Percentiles rank a stretch among this genome's conserved stretches.
phyloP scores from a whole-genome alignment of 1,139 yeast species.

The Kodamaea alishanica region DNA sequence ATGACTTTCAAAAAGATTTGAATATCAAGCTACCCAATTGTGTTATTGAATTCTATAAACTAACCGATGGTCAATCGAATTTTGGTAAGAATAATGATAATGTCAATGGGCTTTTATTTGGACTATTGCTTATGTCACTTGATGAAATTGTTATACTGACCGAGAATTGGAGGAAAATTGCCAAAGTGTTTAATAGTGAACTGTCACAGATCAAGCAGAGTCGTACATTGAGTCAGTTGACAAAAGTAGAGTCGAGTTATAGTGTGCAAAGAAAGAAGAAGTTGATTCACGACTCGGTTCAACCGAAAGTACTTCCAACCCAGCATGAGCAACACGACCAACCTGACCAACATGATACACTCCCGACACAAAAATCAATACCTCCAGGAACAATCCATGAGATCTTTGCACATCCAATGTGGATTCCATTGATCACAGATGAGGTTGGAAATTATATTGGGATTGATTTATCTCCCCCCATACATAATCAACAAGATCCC shows the following conservation, averaged over 20 bases:
- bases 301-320: background rate
- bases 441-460: constrained; percentile 88
- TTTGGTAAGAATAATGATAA: constrained; percentile 44
- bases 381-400: constrained; percentile 73
- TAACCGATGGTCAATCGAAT: constrained; percentile 68
- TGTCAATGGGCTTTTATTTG: constrained; percentile 59
- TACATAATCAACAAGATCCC: constrained; percentile 18
- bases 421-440: constrained; percentile 91
- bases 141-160: constrained; percentile 65
- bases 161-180: constrained; percentile 65
- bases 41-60: constrained; percentile 53
- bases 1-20: constrained; percentile 63
- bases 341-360: background rate
- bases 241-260: constrained; percentile 27
- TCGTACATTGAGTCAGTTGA: constrained; percentile 20
- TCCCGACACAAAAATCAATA: constrained; percentile 62
- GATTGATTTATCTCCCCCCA: constrained; percentile 77
- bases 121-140: constrained; percentile 59
- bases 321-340: too few relatives aligned
- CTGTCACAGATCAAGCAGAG: constrained; percentile 21
- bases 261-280: constrained; percentile 20
- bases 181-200: constrained; percentile 40
- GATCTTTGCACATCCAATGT: constrained; percentile 77
- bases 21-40: constrained; percentile 55
- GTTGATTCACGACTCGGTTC: constrained; percentile 11